Percentiles rank a stretch among this genome's conserved stretches.
Evolutionary conservation across 345 rosid species (phyloP).

Genomic region (Eucalyptus grandis): DNA sequence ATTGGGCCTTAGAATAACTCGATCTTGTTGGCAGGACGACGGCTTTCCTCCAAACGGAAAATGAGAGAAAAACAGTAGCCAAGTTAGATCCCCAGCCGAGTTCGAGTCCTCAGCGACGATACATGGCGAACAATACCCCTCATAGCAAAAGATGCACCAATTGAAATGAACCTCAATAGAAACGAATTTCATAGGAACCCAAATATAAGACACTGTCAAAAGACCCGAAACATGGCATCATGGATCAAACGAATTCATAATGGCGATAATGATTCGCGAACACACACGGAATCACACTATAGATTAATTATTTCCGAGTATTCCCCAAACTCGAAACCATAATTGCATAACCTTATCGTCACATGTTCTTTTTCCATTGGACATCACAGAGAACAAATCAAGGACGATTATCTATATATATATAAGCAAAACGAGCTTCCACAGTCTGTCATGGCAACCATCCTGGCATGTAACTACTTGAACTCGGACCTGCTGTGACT

Average conservation of each 20-base stretch:
- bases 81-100: neutral
- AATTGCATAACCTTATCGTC: neutral
- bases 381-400: neutral
- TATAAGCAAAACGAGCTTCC: neutral
- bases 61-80: neutral
- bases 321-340: neutral
- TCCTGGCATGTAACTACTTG: conserved; percentile 72
- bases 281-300: neutral
- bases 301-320: neutral
- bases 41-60: neutral
- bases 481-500: conserved; percentile 65
- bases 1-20: neutral
- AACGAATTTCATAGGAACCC: neutral
- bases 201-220: neutral
- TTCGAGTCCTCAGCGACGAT: neutral
- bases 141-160: neutral
- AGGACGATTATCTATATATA: neutral
- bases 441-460: conserved; percentile 61
- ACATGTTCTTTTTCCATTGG: neutral
- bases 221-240: neutral
- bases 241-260: neutral
- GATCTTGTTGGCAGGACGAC: neutral
- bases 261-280: neutral
- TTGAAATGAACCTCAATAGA: neutral
- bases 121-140: neutral